Evolutionary conservation across 2,329 filamentous ascomycete genomes (phyloP), one percentile per base, ranked within the genome.

Genomic region (Beauveria sp.): DNA sequence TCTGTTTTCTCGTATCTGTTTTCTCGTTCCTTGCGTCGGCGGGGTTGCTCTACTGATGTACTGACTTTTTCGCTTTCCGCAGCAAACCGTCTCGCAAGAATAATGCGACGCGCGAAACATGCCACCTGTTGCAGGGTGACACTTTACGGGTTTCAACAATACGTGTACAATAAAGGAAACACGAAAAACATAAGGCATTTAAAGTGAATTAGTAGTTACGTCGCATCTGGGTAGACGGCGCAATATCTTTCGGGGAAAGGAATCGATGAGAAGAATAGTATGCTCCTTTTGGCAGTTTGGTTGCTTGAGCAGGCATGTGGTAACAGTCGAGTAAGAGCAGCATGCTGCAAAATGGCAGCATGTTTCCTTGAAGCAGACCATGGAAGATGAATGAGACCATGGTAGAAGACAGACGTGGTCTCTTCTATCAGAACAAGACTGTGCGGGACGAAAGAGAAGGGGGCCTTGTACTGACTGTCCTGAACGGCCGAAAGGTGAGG

Each of bases 81-180:
- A 75, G 73, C 72, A 74, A 74, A 75, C 73, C 48, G 72, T 75
- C 46, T 60, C 48, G 50, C 50, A 54, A 12, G 48, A 60, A 47
- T 60, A 41, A 60, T 22, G 12, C 37, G 10, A 22, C 24, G 37
- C 52, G 37, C 52, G 1, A 37, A 37, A 14, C 14, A 37, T 37
- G 16, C 22, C 20, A 24, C n/a, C 24, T 10, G 40, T 10, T 43
- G 18, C 16, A 12, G 14, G 43, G 20, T n/a, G 16, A 8, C 8
- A 20, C 48, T 26, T 40, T 40, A 50, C 55, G 22, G 24, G 40
- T 20, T 30, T 44, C 28, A 22, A 50, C 34, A 22, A 57, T 22
- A 41, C 26, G 10, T 57, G 55, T 57, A 57, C 34, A 57, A 57
- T 24, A 48, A 34, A 20, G 2, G 18, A 43, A 52, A 22, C 14